Evolutionary conservation across 202 grass and related monocot genomes (phyloP).

Genomic region (Schoenoplectus triqueter): DNA sequence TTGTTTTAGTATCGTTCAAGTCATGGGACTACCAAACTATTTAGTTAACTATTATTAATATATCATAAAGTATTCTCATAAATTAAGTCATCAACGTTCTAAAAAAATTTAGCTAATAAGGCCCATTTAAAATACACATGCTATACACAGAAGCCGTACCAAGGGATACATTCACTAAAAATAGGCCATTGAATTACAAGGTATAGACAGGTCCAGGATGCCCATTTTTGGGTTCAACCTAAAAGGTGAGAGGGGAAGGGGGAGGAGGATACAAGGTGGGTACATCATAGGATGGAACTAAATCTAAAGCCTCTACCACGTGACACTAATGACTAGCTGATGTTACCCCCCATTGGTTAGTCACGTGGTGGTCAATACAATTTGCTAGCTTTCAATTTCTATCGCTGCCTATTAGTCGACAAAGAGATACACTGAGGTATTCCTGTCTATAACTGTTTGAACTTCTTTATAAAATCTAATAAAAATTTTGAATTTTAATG

Average conservation of each 20-base stretch:
- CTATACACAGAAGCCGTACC: not conserved
- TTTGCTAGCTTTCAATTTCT: not conserved
- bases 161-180: not conserved
- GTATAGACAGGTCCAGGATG: slow-evolving; percentile 8
- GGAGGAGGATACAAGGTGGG: not conserved
- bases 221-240: not conserved
- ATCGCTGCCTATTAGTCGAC: not conserved
- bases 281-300: not conserved
- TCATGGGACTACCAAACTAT: not conserved
- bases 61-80: too few relatives aligned
- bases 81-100: not conserved
- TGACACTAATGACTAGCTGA: not conserved
- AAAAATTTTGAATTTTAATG: not conserved
- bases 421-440: not conserved
- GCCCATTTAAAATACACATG: not conserved
- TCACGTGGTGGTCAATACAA: not conserved
- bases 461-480: not conserved
- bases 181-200: not conserved
- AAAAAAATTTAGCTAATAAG: not conserved
- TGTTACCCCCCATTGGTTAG: not conserved
- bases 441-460: not conserved
- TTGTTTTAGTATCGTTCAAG: not conserved
- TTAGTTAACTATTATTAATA: too few relatives aligned
- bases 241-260: not conserved
- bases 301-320: not conserved